Evolutionary conservation across 768 basidiomycete species (phyloP).

Genomic region (Imleria badia): DNA sequence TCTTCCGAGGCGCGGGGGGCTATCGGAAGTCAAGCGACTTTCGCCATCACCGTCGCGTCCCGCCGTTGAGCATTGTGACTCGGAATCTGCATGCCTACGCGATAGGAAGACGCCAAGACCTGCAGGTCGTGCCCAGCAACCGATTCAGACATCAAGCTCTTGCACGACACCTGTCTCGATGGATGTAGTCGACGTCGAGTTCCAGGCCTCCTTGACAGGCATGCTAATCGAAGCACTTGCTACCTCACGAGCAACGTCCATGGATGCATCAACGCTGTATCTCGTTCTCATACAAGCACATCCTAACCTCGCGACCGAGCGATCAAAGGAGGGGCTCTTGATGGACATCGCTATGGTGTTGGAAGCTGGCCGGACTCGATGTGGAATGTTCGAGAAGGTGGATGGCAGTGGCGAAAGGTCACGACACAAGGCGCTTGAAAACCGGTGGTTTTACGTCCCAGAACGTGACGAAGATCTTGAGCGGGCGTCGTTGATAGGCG

Average conservation of each 20-base stretch:
- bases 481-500: conserved; percentile 61
- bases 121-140: background rate
- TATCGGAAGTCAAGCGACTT: background rate
- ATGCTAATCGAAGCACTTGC: conserved; percentile 72
- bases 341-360: conserved; percentile 50
- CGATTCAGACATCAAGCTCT: background rate
- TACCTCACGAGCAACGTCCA: conserved; percentile 66
- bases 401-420: conserved; percentile 58
- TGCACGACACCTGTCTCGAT: background rate
- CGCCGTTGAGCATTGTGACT: background rate
- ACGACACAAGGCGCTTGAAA: conserved; percentile 48
- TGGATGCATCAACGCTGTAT: conserved; percentile 55
- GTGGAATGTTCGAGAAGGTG: conserved; percentile 72
- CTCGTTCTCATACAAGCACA: conserved; percentile 51
- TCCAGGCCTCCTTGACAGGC: conserved; percentile 52
- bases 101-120: conserved; percentile 7
- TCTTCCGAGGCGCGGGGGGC: background rate
- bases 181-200: conserved; percentile 18
- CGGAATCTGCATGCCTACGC: background rate
- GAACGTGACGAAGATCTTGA: conserved; percentile 70
- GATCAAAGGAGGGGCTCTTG: conserved; percentile 45
- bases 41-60: conserved; percentile 12
- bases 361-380: conserved; percentile 41
- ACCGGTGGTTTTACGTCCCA: conserved; percentile 74
- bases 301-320: conserved; percentile 46